These are phyloP conservation scores for Mortierella claussenii DNA, from an alignment of 192 early-diverging fungal species.

Conservation along the genomic window DNA sequence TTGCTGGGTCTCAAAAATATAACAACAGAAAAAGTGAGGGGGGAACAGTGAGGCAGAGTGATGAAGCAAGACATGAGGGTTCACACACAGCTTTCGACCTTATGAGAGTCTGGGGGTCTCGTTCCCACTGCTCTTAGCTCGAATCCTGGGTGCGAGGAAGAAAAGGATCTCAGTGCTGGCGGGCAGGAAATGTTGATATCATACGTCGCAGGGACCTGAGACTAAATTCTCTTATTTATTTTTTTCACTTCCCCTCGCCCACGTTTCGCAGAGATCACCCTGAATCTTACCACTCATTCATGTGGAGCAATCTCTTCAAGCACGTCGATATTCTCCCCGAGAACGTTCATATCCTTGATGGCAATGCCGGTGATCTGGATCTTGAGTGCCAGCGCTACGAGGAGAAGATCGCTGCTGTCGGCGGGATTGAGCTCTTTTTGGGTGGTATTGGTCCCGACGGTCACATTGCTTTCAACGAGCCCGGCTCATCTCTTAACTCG, in stretches of 20 bases:
- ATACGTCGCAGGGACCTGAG: not conserved
- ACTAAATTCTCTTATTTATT: too few species aligned
- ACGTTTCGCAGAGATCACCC: conserved; percentile 81
- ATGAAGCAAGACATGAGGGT: not conserved
- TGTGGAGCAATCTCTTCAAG: conserved; percentile 93
- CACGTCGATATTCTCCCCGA: conserved; percentile 84
- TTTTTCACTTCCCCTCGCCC: too few species aligned
- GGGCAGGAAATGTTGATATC: not conserved
- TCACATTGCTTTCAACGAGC: conserved; percentile 94
- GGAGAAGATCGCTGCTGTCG: conserved; percentile 79
- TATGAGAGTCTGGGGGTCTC: too few species aligned
- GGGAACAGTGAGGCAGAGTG: too few species aligned
- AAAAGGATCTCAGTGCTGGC: too few species aligned
- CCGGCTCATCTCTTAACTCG: conserved; percentile 83
- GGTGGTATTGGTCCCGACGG: conserved; percentile 93
- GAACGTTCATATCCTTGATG: conserved; percentile 89
- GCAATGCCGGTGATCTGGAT: conserved; percentile 84
- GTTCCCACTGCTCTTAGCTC: too few species aligned
- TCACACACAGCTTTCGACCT: too few species aligned
- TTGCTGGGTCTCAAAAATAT: not conserved
- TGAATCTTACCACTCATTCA: conserved; percentile 91
- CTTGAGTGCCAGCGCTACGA: conserved; percentile 85
- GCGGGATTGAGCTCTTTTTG: conserved; percentile 89
- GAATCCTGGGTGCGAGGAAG: too few species aligned
- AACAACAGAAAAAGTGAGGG: not conserved